Evolutionary conservation across 208 protist genomes (phyloP), one percentile per base, ranked within the genome.

Genomic region (Acanthamoeba castellanii): DNA sequence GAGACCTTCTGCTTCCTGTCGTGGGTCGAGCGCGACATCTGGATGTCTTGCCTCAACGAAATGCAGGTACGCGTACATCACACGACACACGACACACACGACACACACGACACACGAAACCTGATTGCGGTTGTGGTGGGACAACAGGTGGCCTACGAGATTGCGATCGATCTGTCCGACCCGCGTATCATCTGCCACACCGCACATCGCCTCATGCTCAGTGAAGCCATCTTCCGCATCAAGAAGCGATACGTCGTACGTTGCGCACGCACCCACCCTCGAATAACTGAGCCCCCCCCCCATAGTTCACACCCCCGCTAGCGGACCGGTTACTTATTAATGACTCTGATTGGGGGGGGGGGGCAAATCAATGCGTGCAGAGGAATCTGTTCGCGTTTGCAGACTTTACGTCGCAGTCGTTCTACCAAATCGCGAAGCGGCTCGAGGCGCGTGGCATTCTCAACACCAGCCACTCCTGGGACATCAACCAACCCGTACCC

Each of bases 211-310:
- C 37, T 87, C 25, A 59, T 87, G 47, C 47, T 87, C 9, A 87
- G 78, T 30, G 78, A 87, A 20, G 8, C 47, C 45, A 61, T 87
- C 20, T 59, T 57, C 47, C 37, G 47, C 25, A 50, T 87, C 45
- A 59, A 87, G 78, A 87, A 87, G 78, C 37, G 47, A 45, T 59
- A 87, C 45, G 37, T 87, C 22, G 78, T 87, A 87, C 45, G 78
- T n/a, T 74, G 4, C 14, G 66, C 6, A 16, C n/a, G n/a, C n/a
- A n/a, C n/a, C n/a, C n/a, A n/a, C n/a, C n/a, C n/a, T n/a, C n/a
- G n/a, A n/a, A n/a, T n/a, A n/a, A n/a, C n/a, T n/a, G n/a, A n/a
- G n/a, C n/a, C n/a, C n/a, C n/a, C n/a, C n/a, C n/a, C n/a, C n/a
- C n/a, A n/a, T n/a, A n/a, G n/a, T n/a, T n/a, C n/a, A n/a, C n/a